These are phyloP conservation scores for Ophiocordyceps camponoti-rufipedis DNA, from an alignment of 2,329 filamentous ascomycete species.

Conservation along the genomic window DNA sequence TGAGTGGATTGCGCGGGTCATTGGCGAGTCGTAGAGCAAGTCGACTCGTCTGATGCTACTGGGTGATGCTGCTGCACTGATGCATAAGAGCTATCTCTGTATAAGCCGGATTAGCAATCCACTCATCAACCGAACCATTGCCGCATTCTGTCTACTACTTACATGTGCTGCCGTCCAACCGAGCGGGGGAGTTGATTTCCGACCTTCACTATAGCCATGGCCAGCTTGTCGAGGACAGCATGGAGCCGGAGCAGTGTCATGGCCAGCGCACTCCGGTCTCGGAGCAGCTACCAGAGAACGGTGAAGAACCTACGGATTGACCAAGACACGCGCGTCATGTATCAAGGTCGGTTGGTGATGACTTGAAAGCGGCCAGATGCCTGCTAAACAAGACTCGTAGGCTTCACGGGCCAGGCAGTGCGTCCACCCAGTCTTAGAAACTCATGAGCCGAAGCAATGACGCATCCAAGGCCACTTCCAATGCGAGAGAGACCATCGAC, in stretches of 20 bases:
- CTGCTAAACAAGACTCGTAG: constrained; percentile 5
- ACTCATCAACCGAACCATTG: too few relatives aligned
- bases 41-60: too few relatives aligned
- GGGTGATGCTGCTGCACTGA: too few relatives aligned
- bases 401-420: constrained; percentile 20
- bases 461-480: constrained; percentile 14
- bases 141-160: too few relatives aligned
- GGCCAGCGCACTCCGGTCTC: neutral
- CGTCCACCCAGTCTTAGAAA: neutral
- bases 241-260: too few relatives aligned
- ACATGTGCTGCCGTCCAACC: too few relatives aligned
- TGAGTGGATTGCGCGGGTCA: neutral
- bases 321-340: neutral
- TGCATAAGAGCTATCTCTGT: neutral
- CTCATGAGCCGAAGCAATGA: neutral
- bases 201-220: too few relatives aligned
- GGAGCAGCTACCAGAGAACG: neutral
- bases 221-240: too few relatives aligned
- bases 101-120: neutral
- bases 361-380: neutral
- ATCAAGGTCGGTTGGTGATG: neutral
- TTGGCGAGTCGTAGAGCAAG: neutral
- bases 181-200: too few relatives aligned
- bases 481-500: constrained; percentile 18
- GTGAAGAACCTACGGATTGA: neutral